A percentile compares a stretch with the other conserved stretches of the same genome.
Conservation (phyloP, 2,329 filamentous ascomycete species). For the Alternaria novae-zelandiae region DNA sequence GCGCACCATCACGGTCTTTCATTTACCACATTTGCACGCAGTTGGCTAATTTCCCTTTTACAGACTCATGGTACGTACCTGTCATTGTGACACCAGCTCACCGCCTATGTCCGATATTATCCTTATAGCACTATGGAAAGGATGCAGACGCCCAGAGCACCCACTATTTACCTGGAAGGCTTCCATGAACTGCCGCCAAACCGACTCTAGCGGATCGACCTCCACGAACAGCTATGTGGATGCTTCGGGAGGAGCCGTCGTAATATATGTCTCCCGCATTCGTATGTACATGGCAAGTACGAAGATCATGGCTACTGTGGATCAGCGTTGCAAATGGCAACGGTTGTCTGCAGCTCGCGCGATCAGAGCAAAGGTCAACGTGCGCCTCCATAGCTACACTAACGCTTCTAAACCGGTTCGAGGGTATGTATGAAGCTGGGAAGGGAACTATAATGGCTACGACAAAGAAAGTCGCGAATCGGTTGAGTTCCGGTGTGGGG, state of each 20-base stretch:
- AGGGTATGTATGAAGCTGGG: background rate
- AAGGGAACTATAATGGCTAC: background rate
- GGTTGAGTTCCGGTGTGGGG: constrained; percentile 24
- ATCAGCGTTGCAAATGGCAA: constrained; percentile 16
- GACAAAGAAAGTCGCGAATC: constrained; percentile 25
- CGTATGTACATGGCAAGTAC: background rate
- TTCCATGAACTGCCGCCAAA: constrained; percentile 13
- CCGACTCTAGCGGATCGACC: background rate
- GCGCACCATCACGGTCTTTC: constrained; percentile 25
- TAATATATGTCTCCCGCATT: background rate
- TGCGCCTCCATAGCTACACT: background rate
- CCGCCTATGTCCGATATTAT: constrained; percentile 28
- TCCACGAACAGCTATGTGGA: background rate
- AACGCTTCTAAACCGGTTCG: constrained; percentile 5
- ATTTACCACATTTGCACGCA: constrained; percentile 8
- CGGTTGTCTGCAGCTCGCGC: constrained; percentile 30
- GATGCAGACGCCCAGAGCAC: constrained; percentile 1
- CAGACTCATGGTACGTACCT: constrained; percentile 25
- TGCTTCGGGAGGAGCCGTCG: background rate
- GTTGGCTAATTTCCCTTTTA: constrained; percentile 9
- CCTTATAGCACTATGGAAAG: constrained; percentile 3
- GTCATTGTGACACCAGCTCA: constrained; percentile 28
- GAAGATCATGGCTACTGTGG: background rate
- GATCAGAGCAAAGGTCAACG: constrained; percentile 12
- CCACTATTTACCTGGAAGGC: constrained; percentile 4